Evolutionary conservation across 2,329 filamentous ascomycete species (phyloP).

Genomic region (Intubia oerlemansii): DNA sequence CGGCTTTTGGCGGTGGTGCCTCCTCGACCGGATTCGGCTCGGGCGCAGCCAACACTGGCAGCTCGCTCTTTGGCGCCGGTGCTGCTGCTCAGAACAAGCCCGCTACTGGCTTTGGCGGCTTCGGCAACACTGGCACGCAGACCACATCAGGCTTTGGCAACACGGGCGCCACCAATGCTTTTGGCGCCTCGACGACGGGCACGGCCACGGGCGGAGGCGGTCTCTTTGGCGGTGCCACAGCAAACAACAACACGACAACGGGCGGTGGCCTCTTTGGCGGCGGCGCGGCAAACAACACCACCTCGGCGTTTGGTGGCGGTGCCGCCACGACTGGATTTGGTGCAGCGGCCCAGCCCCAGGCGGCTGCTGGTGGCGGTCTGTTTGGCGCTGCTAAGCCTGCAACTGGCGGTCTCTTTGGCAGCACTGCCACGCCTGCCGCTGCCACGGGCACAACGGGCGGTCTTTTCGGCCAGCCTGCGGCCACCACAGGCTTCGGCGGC

Average conservation of each 20-base stretch:
- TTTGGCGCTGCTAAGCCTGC: slow-evolving; percentile 7
- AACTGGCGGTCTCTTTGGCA: slow-evolving; percentile 1
- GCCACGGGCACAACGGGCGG: slow-evolving; percentile 18
- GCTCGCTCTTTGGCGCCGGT: slow-evolving; percentile 21
- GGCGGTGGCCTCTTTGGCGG: slow-evolving; percentile 17
- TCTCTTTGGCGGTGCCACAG: slow-evolving; percentile 22
- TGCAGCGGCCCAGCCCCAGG: slow-evolving; percentile 4
- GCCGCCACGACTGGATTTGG: background rate
- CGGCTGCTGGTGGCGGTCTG: slow-evolving; percentile 4
- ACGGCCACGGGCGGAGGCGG: slow-evolving; percentile 8
- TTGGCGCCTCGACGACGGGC: slow-evolving; percentile 2
- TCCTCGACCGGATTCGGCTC: slow-evolving; percentile 11
- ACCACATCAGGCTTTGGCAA: slow-evolving; percentile 19
- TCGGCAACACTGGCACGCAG: slow-evolving; percentile 7
- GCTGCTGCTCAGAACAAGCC: background rate
- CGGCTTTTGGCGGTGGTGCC: background rate
- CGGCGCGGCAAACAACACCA: background rate
- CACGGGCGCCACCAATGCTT: slow-evolving; percentile 13
- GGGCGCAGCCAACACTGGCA: slow-evolving; percentile 9
- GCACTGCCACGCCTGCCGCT: slow-evolving; percentile 11
- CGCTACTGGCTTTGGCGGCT: slow-evolving; percentile 6
- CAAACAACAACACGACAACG: slow-evolving; percentile 6
- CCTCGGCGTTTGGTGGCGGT: background rate
- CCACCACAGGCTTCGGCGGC: slow-evolving; percentile 11
- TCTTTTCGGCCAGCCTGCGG: slow-evolving; percentile 20